phyloP scores from a whole-genome alignment of 352 stramenopile species.

The Thraustotheca clavata region DNA sequence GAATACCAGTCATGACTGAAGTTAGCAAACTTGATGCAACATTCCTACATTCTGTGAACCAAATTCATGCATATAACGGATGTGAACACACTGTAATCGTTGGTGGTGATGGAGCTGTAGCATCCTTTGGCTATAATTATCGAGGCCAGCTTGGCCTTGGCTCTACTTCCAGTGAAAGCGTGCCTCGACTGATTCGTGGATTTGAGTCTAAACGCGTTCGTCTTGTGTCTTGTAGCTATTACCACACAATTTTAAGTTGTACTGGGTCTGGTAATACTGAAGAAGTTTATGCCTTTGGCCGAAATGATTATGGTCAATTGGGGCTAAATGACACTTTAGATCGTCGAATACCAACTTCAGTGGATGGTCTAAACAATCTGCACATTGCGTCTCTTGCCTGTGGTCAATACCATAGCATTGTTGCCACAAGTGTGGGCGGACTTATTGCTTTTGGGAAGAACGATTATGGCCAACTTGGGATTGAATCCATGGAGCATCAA shows the following conservation, averaged over 20 bases:
- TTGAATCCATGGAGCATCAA: slow-evolving; percentile 69
- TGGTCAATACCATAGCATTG: slow-evolving; percentile 88
- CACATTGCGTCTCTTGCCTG: slow-evolving; percentile 73
- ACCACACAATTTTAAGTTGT: slow-evolving; percentile 84
- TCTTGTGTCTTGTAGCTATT: slow-evolving; percentile 89
- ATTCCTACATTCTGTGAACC: slow-evolving; percentile 32
- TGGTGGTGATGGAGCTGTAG: slow-evolving; percentile 58
- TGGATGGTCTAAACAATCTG: slow-evolving; percentile 55
- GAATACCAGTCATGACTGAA: slow-evolving; percentile 63
- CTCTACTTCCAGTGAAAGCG: slow-evolving; percentile 75
- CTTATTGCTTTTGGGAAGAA: slow-evolving; percentile 90
- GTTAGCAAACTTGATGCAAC: slow-evolving; percentile 46
- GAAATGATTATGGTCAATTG: slow-evolving; percentile 91
- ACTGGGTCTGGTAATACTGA: slow-evolving; percentile 25
- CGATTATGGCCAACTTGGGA: slow-evolving; percentile 88
- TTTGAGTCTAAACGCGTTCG: slow-evolving; percentile 58
- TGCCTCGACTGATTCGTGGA: slow-evolving; percentile 71
- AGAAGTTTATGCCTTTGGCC: slow-evolving; percentile 81
- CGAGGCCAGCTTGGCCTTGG: slow-evolving; percentile 87
- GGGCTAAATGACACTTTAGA: slow-evolving; percentile 85
- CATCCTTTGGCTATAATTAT: slow-evolving; percentile 91
- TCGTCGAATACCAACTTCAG: slow-evolving; percentile 65
- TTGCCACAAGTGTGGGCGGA: slow-evolving; percentile 53
- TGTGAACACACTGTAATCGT: slow-evolving; percentile 89
- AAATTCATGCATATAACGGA: slow-evolving; percentile 90